Evolutionary conservation across 2,329 filamentous ascomycete species (phyloP).

Genomic region (Beauveria sp.): DNA sequence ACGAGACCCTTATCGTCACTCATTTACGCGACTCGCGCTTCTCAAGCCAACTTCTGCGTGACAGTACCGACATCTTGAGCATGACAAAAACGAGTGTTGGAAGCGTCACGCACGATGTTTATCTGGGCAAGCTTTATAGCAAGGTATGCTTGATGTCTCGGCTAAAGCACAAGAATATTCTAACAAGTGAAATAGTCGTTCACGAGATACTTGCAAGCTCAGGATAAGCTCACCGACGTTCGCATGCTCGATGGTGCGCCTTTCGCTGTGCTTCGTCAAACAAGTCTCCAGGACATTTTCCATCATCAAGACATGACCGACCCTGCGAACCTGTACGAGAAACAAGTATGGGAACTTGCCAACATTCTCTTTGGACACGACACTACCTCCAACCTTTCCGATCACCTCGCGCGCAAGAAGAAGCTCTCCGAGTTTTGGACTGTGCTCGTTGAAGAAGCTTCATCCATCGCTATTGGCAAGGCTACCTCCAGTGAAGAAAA

Average conservation of each 20-base stretch:
- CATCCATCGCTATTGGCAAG: slow-evolving; percentile 46
- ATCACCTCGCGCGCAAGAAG: slow-evolving; percentile 44
- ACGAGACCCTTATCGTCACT: slow-evolving; percentile 62
- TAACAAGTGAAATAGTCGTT: slow-evolving; percentile 37
- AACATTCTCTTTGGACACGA: slow-evolving; percentile 79
- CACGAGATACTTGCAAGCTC: slow-evolving; percentile 45
- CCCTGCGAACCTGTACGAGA: slow-evolving; percentile 53
- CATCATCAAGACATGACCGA: slow-evolving; percentile 33
- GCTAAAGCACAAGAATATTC: background rate
- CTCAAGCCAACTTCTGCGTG: slow-evolving; percentile 20
- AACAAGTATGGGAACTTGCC: slow-evolving; percentile 75
- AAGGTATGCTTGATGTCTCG: slow-evolving; percentile 31
- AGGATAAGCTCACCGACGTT: slow-evolving; percentile 50
- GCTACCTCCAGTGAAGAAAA: slow-evolving; percentile 68
- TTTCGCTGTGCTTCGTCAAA: slow-evolving; percentile 39
- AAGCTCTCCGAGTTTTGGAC: slow-evolving; percentile 62
- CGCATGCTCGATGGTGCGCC: slow-evolving; percentile 51
- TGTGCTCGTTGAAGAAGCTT: slow-evolving; percentile 54
- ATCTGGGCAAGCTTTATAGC: slow-evolving; percentile 55
- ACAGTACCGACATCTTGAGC: slow-evolving; percentile 23
- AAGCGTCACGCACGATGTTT: slow-evolving; percentile 56
- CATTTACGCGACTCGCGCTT: slow-evolving; percentile 32
- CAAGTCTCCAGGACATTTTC: slow-evolving; percentile 30
- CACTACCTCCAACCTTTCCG: slow-evolving; percentile 29
- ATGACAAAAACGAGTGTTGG: slow-evolving; percentile 42